Evolutionary conservation across 768 basidiomycete species (phyloP).

Genomic region (Leccinum subgranulosum): DNA sequence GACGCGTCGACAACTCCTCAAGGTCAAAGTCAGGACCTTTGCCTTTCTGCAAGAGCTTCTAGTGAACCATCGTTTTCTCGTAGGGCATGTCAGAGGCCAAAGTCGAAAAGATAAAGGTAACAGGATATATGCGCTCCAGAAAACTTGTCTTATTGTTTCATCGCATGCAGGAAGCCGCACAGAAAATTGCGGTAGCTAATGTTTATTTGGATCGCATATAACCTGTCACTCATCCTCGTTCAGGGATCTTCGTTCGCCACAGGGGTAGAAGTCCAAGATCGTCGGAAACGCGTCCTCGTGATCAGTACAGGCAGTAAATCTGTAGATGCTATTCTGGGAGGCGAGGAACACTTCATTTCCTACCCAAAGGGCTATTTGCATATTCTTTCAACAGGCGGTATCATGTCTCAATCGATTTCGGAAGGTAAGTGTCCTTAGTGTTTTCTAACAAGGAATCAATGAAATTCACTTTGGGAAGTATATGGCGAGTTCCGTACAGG

Average conservation of each 20-base stretch:
- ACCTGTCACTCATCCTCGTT: not conserved
- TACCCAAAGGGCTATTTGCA: not conserved
- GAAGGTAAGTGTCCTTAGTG: conserved; percentile 53
- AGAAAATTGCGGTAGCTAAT: conserved; percentile 68
- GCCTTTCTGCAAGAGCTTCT: not conserved
- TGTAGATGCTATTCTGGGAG: conserved; percentile 86
- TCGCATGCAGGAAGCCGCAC: conserved; percentile 73
- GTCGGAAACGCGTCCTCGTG: conserved; percentile 70
- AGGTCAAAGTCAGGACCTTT: conserved; percentile 71
- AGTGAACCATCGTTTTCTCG: not conserved
- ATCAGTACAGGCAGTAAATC: conserved; percentile 93
- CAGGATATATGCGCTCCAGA: conserved; percentile 14
- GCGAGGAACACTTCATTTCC: conserved; percentile 36
- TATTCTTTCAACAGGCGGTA: conserved; percentile 53
- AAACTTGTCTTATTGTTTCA: not conserved
- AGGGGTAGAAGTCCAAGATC: conserved; percentile 87
- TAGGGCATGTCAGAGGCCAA: conserved; percentile 97
- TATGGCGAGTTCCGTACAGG: conserved; percentile 97
- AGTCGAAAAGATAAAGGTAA: conserved; percentile 93
- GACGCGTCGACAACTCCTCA: conserved; percentile 82
- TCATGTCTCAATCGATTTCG: conserved; percentile 91
- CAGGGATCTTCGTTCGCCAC: conserved; percentile 92
- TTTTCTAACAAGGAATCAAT: not conserved
- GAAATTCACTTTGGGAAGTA: conserved; percentile 43
- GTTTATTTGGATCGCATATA: not conserved